Evolutionary conservation across 2,329 filamentous ascomycete species (phyloP).

Genomic region (Trichophyton mentagrophytes): DNA sequence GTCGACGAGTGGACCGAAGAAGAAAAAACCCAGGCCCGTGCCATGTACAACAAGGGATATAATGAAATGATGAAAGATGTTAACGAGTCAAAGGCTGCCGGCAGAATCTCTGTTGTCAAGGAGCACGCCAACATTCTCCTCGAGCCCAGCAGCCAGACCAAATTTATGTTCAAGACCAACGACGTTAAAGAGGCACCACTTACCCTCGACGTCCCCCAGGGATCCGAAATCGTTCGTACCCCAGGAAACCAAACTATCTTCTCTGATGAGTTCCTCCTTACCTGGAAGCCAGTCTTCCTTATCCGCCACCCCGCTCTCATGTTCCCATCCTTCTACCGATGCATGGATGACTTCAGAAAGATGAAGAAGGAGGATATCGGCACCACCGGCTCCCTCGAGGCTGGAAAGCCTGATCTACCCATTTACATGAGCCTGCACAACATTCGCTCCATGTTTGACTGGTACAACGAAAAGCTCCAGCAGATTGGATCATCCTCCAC

Average conservation of each 20-base stretch:
- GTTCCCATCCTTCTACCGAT: constrained; percentile 29
- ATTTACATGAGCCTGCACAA: constrained; percentile 22
- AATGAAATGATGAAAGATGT: constrained; percentile 18
- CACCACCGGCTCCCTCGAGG: constrained; percentile 10
- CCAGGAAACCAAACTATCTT: constrained; percentile 25
- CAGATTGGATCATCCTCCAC: background rate
- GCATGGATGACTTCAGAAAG: constrained; percentile 13
- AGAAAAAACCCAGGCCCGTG: constrained; percentile 16
- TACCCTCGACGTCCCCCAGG: constrained; percentile 4
- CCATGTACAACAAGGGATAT: constrained; percentile 19
- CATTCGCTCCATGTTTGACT: constrained; percentile 25
- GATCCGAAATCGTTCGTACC: constrained; percentile 14
- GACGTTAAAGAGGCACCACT: constrained; percentile 2
- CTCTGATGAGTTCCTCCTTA: constrained; percentile 25
- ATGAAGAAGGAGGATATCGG: constrained; percentile 14
- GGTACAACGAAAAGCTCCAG: constrained; percentile 17
- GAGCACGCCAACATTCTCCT: constrained; percentile 21
- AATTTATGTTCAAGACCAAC: constrained; percentile 2
- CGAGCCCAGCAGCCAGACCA: constrained; percentile 6
- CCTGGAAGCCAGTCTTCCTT: constrained; percentile 24
- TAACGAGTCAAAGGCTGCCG: constrained; percentile 14
- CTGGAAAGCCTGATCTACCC: constrained; percentile 12
- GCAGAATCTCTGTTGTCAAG: constrained; percentile 25
- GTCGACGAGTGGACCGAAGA: constrained; percentile 19
- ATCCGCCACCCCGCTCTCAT: constrained; percentile 30